Base-by-base conservation (phyloP, 148 eudicot species). In the Camellia granthamiana region DNA sequence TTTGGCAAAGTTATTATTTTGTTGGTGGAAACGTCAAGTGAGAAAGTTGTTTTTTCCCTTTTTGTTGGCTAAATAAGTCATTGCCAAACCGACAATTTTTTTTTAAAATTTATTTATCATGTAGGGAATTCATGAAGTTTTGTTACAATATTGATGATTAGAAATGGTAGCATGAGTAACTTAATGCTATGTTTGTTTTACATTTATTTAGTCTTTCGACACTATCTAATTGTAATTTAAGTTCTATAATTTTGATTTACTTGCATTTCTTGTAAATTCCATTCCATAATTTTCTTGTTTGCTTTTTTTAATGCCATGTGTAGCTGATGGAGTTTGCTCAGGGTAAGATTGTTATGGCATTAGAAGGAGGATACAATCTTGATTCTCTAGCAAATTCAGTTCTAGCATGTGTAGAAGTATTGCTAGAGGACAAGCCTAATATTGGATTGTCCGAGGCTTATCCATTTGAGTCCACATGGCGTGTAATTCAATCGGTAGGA, bases 301-400 rank as follows among this genome's bases (percentile, higher is more conserved):
- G 3, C 69, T 44, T 72, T 46, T 60, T 12, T 38, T 49, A 63
- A 49, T 54, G 68, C 78, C 72, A 86, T 79, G 19, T 82, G 42
- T 78, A 95, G 98, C 83, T 95, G 83, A 91, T 91, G 96, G 93
- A 87, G 80, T 95, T 93, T 83, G 94, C 96, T 81, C 87, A 82
- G 75, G 97, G 97, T 78, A 95, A 89, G 87, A 74, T 95, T 82
- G 85, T 95, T 66, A 91, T 95, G 87, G 94, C 91, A 51, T 87
- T 95, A 82, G 98, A 95, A 93, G 98, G 98, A 70, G 98, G 98
- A 82, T 95, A 95, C 79, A 89, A 95, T 87, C 96, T 93, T 65
- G 80, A 85, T 47, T 90, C 97, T 56, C 72, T 95, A 79, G 92
- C 94, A 81, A 86, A 86, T 83, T 95, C 98, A 73, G 97, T 65